Evolutionary conservation across 225 moss, liverwort and hornwort species (phyloP), one percentile per base, ranked within the genome.

Genomic region (Bryum argenteum): DNA sequence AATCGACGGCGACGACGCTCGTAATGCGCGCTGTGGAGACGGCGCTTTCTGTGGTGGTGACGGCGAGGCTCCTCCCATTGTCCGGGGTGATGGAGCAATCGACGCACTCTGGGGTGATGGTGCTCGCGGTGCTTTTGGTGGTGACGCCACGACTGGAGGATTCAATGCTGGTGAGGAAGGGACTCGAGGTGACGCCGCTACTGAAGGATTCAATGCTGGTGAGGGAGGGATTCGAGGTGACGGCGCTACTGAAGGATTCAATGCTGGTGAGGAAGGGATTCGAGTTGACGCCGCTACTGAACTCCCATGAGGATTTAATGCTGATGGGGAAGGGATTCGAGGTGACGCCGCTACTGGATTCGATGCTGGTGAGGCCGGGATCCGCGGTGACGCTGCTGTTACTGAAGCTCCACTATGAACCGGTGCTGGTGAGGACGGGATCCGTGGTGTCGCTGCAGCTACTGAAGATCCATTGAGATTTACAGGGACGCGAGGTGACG

Each of bases 1-100:
- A 39, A 74, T 77, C 24, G 56, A 55, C 10, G 70, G 71, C 11
- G 71, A 77, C 63, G 63, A 63, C 9, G 63, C 69, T 63, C 63
- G 20, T 55, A 70, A 23, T 12, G 45, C 20, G 48, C 51, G 71
- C 9, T 13, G 9, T 10, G 77, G 71, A 41, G 77, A 77, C 11
- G 64, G 39, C 22, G 55, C 64, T 33, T 62, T 20, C 22, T 39
- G 53, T 0, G 53, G 64, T 14, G 67, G 21, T 10, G 56, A 21
- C 9, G 67, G 21, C 10, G 56, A 37, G 2, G 66, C 58, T 71
- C 21, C 20, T n/a, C 48, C 48, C 41, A 33, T 33, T 33, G 33
- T 33, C 33, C 33, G 33, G 5, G 33, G 33, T 33, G 33, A 33
- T 33, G 33, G 7, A 33, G 63, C 52, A 24, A 54, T 44, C 38